Base-by-base conservation (phyloP, 176 grass and related monocot genomes). In the Cenchrus americanus region DNA sequence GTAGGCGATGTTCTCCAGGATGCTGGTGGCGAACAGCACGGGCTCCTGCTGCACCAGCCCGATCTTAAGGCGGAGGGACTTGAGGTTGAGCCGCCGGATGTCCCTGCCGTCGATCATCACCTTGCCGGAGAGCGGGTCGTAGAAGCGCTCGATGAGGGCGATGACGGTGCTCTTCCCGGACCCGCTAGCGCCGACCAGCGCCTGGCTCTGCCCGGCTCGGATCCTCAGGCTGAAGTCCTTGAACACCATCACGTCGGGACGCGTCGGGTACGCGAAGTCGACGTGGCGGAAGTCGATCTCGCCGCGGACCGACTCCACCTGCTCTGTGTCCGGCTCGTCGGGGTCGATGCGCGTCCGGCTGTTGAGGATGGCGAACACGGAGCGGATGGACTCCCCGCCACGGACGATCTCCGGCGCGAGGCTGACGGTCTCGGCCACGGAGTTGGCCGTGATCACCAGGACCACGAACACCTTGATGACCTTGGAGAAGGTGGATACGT, bases 381-480 rank as follows among this genome's bases (percentile, higher is more conserved):
- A 97, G 8, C 94, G 74, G 66, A 97, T 90, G 42, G 92, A 97
- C 83, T 97, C 92, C n/a, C 94, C 94, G 19, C 94, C 94, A 5
- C 92, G 94, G 24, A 97, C 70, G 42, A 94, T 97, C 84, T 97
- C 94, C 1, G 94, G 92, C 0, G 94, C 92, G 0, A 97, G 89
- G 80, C 92, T 94, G 50, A 97, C 90, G 0, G 94, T 97, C 90
- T 97, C 94, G 26, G 94, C 94, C 8, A 97, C 92, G 9, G 94
- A 92, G 90, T 97, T 94, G 43, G 94, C 94, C 18, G 92, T 97
- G 80, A 97, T 86, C 64, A 97, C 94, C 62, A 97, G 90, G 46
- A 97, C 90, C 27, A 97, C 90, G 55, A 97, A 97, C n/a, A 97
- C 94, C 83, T 97, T 92, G 87, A 97, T 94, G 42, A 97, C 94